These are phyloP conservation scores for Ganoderma resinaceum DNA, from an alignment of 1,284 basidiomycete species.

Conservation along the genomic window DNA sequence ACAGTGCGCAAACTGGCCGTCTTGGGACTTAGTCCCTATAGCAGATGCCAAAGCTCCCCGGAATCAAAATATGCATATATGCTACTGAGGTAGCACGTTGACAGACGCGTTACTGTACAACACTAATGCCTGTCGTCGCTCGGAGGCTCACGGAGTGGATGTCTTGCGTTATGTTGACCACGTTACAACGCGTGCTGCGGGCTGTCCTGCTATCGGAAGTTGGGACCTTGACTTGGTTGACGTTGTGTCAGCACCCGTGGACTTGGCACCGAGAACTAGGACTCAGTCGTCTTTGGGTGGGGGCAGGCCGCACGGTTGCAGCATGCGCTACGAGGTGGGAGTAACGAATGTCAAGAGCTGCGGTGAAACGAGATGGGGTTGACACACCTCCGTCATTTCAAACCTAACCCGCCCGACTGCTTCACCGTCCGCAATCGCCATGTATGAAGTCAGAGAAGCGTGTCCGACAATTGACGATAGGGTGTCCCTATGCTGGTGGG, in stretches of 20 bases:
- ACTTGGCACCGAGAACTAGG: slow-evolving; percentile 1
- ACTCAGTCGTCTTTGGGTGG: slow-evolving; percentile 84
- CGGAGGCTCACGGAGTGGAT: not conserved
- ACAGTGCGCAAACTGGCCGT: slow-evolving; percentile 8
- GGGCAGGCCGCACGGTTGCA: slow-evolving; percentile 98
- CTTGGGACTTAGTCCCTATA: not conserved
- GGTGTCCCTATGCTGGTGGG: slow-evolving; percentile 97
- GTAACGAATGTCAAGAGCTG: not conserved
- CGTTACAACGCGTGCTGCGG: slow-evolving; percentile 23
- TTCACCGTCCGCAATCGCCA: slow-evolving; percentile 95
- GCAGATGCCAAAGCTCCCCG: not conserved
- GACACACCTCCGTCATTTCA: slow-evolving; percentile 91
- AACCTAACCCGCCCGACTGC: slow-evolving; percentile 90
- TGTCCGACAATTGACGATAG: slow-evolving; percentile 93
- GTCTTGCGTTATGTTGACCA: slow-evolving; percentile 9
- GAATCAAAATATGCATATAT: not conserved
- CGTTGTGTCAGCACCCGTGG: not conserved
- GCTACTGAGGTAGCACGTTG: not conserved
- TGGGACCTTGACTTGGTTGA: not conserved
- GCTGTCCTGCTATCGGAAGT: slow-evolving; percentile 1
- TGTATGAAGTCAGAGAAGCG: slow-evolving; percentile 83
- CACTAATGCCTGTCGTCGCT: not conserved
- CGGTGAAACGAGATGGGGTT: not conserved
- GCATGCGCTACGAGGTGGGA: slow-evolving; percentile 75
- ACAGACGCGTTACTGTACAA: slow-evolving; percentile 5